Base-by-base conservation (phyloP, 345 rosid genomes). In the Psidium guajava region DNA sequence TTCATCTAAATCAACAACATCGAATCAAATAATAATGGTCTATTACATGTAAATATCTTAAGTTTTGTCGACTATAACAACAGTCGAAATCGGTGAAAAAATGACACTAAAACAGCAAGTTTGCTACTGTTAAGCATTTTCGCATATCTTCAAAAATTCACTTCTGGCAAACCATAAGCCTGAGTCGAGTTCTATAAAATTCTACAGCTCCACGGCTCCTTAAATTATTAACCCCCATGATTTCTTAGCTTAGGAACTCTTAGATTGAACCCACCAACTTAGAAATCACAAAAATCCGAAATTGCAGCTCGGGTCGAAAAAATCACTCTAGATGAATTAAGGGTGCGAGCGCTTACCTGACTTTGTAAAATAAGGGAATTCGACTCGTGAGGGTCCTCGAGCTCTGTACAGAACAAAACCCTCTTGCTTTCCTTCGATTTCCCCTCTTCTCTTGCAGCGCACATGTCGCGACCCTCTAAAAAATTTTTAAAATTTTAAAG, bases 171-270 rank as follows among this genome's bases (percentile, higher is more conserved):
- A 57, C 0, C 2, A 1, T 57, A 11, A 57, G 15, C 3, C 6
- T 0, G 3, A 58, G 2, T 2, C 2, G 8, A 11, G 15, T 12
- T 58, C 11, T 58, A 6, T 58, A 5, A 58, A 58, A 58, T n/a
- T 5, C n/a, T n/a, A 58, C 0, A 12, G 1, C 64, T 25, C 4
- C 3, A n/a, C 3, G 0, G 24, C 16, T 5, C 2, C 28, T 13
- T 58, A 58, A n/a, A 12, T 6, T 58, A n/a, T 58, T 7, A 58
- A 25, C 3, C 16, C 1, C 3, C 9, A 12, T n/a, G n/a, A 58
- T 58, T 58, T 25, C 32, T 2, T 7, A 58, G 8, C 32, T 58
- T n/a, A 58, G 2, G 6, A 57, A n/a, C 32, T 25, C n/a, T 27
- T n/a, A 58, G n/a, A 57, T 57, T 51, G 25, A 2, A 4, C 64